Evolutionary conservation across 495 filamentous ascomycete species (phyloP).

Genomic region (Tuber magnatum): DNA sequence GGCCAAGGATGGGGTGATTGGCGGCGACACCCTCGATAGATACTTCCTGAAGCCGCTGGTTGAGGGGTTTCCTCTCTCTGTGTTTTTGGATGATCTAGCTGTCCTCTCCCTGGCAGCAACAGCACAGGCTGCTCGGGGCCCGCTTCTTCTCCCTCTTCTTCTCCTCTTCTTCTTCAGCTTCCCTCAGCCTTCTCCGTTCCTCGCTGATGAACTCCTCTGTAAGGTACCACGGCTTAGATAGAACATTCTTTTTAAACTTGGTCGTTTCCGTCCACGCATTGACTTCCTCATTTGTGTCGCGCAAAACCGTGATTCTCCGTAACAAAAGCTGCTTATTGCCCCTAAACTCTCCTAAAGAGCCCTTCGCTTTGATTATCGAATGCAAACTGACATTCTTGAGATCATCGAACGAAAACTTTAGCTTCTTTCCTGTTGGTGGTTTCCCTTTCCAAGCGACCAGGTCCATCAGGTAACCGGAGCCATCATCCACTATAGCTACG

Average conservation of each 20-base stretch:
- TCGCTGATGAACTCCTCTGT: slow-evolving; percentile 49
- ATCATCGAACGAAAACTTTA: slow-evolving; percentile 40
- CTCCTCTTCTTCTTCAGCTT: slow-evolving; percentile 41
- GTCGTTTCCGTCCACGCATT: slow-evolving; percentile 63
- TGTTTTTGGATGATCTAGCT: background rate
- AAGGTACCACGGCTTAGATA: slow-evolving; percentile 64
- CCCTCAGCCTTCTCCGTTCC: slow-evolving; percentile 50
- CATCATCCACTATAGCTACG: slow-evolving; percentile 60
- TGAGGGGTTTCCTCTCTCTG: background rate
- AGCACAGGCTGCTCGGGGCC: background rate
- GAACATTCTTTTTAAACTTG: slow-evolving; percentile 56
- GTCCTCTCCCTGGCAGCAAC: background rate
- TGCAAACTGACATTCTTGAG: slow-evolving; percentile 56
- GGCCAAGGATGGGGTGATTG: background rate
- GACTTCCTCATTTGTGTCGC: slow-evolving; percentile 67
- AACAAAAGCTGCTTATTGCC: slow-evolving; percentile 54
- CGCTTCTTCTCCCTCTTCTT: slow-evolving; percentile 45
- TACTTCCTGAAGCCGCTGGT: background rate
- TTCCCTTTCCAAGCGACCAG: slow-evolving; percentile 27
- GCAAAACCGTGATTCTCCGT: slow-evolving; percentile 56
- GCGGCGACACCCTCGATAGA: background rate
- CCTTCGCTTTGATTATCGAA: slow-evolving; percentile 68
- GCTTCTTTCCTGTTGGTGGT: background rate
- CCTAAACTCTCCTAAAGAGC: slow-evolving; percentile 59
- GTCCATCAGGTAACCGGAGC: slow-evolving; percentile 71